Evolutionary conservation across 495 filamentous ascomycete genomes (phyloP), one percentile per base, ranked within the genome.

Genomic region (Melanomma pulvis-pyrius): DNA sequence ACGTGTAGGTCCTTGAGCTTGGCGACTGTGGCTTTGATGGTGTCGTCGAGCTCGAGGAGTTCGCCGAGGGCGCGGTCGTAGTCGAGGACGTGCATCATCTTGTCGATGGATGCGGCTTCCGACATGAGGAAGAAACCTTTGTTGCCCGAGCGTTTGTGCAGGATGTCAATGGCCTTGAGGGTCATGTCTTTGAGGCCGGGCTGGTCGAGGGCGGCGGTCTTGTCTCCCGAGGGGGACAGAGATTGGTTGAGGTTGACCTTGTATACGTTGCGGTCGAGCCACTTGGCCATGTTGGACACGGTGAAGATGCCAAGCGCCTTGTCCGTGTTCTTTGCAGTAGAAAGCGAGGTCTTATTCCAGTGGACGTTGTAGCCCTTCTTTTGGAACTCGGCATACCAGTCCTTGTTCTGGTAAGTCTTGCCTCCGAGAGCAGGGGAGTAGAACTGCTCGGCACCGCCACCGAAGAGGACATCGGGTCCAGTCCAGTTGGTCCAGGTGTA

Each of bases 101-200:
- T 91, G 79, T 91, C 88, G 73, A 91, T 88, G 19, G 85, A 88
- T 11, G 88, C 88, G 9, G 85, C 89, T 77, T 92, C 89, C 2
- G 83, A 82, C 88, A 92, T 91, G 68, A 92, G 78, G 80, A 91
- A 90, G 80, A 85, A 92, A 6, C 89, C 88, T 34, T 89, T 81
- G 48, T 86, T 79, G n/a, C 78, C 78, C 57, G 83, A 81, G 19
- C 89, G 87, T 15, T 77, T 75, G 68, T 86, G 74, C 28, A 91
- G 80, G 25, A 91, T 84, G 53, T 92, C 89, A 56, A 92, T 82
- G 0, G 89, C 87, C 76, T 92, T 92, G 41, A 90, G 78, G 0
- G 89, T 91, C 89, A 91, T 92, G n/a, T 92, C 87, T 73, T 88
- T 90, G 19, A 90, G 82, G 3, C 89, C 88, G 2, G 89, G 89